A percentile compares a stretch with the other conserved stretches of the same genome.
phyloP scores from a whole-genome alignment of 2,329 filamentous ascomycete genomes.

The Alternaria sp. region DNA sequence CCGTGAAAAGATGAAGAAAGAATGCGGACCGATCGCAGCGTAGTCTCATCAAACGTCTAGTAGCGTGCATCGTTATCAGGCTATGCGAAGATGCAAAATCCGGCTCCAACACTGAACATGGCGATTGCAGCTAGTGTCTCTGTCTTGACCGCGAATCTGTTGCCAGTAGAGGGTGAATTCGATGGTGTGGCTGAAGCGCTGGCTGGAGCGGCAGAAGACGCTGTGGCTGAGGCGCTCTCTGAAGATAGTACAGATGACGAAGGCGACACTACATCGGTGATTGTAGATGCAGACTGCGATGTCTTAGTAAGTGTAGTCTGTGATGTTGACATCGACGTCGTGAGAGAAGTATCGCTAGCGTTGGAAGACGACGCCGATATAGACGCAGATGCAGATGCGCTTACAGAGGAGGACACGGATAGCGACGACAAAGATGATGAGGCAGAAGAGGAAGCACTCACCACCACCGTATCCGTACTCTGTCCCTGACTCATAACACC shows the following conservation, averaged over 20 bases:
- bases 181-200: neutral
- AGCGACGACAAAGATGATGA: neutral
- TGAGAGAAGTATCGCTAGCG: neutral
- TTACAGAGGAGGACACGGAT: neutral
- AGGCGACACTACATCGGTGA: neutral
- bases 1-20: neutral
- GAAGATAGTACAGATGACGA: neutral
- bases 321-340: neutral
- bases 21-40: neutral
- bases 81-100: slow-evolving; percentile 12
- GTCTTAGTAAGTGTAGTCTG: slow-evolving; percentile 8
- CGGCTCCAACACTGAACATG: slow-evolving; percentile 1
- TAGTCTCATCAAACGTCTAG: neutral
- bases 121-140: neutral
- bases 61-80: neutral
- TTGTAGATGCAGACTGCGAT: slow-evolving; percentile 6
- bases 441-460: neutral
- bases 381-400: neutral
- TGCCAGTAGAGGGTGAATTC: neutral
- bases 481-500: neutral
- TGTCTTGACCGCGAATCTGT: neutral
- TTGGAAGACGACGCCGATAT: neutral
- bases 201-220: neutral
- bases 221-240: neutral
- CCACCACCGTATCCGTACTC: neutral